A percentile compares a stretch with the other conserved stretches of the same genome.
Evolutionary conservation across 495 filamentous ascomycete species (phyloP).

Genomic region (Xylaria castorea): DNA sequence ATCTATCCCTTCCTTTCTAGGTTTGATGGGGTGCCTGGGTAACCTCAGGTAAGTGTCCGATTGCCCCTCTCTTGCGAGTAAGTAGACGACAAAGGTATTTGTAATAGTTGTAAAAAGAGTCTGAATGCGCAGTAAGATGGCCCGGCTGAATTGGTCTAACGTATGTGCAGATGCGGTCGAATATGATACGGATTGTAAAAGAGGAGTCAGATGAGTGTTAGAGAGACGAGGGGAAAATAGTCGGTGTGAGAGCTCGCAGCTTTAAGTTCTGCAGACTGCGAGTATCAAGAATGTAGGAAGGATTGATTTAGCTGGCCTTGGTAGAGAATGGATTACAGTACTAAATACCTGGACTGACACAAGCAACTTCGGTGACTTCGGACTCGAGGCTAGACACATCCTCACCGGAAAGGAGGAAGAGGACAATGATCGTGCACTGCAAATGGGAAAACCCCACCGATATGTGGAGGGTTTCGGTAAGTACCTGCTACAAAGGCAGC

Average conservation of each 20-base stretch:
- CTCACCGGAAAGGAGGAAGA: not conserved
- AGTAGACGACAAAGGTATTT: constrained; percentile 4
- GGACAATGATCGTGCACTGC: not conserved
- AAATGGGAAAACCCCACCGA: not conserved
- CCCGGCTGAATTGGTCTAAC: not conserved
- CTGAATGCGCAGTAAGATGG: not conserved
- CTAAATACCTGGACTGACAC: not conserved
- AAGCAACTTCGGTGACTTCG: not conserved
- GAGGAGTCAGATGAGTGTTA: constrained; percentile 15
- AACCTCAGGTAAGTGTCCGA: not conserved
- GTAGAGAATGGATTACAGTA: not conserved
- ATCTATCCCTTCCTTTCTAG: not conserved
- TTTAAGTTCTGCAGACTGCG: constrained; percentile 11
- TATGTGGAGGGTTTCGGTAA: not conserved
- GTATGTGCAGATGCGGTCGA: not conserved
- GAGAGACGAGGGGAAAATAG: not conserved
- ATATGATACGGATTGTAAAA: not conserved
- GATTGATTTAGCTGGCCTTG: constrained; percentile 1
- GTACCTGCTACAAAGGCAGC: not conserved
- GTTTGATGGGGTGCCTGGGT: not conserved
- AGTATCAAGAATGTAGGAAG: not conserved
- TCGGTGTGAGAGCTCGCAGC: constrained; percentile 14
- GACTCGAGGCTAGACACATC: not conserved
- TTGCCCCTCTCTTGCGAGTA: not conserved
- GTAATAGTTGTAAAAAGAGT: constrained; percentile 6